Base-by-base conservation (phyloP, 139 green algal species). In the Chlamydomonas schloesseri region DNA sequence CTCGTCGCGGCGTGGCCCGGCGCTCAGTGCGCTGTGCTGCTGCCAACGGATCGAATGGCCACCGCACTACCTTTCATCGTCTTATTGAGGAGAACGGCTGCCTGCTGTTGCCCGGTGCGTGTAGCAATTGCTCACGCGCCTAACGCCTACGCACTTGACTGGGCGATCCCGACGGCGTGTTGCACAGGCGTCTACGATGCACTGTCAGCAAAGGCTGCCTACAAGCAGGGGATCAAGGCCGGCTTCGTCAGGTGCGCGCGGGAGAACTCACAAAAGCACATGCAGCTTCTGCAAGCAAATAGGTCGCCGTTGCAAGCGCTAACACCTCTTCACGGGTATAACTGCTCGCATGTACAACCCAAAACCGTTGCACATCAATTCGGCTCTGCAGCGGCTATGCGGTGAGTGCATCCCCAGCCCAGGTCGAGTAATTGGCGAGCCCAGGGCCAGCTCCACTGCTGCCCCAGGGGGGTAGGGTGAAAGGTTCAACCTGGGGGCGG, bases 121-220 rank as follows among this genome's bases (percentile, higher is more conserved):
- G 26, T 10, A 37, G 36, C 29, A 67, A 67, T 15, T 24, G 24
- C 60, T 20, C 20, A 65, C 14, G 4, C 57, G 17, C 60, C 1
- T 23, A n/a, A n/a, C 18, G 55, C 55, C 18, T 18, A 26, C 17
- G 18, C 17, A 3, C 20, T 60, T 26, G 18, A 60, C 18, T 3
- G 18, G 17, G 20, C 55, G 18, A 23, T 24, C 55, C 20, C 8
- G 55, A 2, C 20, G 9, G 18, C 6, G 13, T n/a, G n/a, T 67
- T 31, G 17, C 2, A 42, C 87, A 94, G 93, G 93, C 37, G 88
- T 82, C 33, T 97, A 96, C 62, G 95, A 97, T 86, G 94, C 95
- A 0, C 67, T 97, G 6, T 94, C 89, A 0, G 95, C 90, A 21
- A 94, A 90, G 57, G 87, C 95, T 3, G 50, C 94, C 10, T 31